These are phyloP conservation scores for Trichothecium roseum DNA, from an alignment of 2,329 filamentous ascomycete genomes.

Conservation along the genomic window DNA sequence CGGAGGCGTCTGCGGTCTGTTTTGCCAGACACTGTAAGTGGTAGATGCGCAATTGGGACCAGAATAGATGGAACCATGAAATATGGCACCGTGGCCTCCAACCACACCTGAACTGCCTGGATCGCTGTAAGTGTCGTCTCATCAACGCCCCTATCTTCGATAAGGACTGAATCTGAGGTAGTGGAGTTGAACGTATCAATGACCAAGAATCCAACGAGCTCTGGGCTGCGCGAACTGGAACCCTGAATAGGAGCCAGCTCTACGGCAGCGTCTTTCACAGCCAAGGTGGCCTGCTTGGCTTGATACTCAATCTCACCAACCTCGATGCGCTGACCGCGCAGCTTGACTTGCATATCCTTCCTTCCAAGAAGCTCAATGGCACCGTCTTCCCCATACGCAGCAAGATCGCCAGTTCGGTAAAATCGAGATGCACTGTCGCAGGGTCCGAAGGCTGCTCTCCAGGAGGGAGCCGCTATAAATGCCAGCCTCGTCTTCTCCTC, in stretches of 20 bases:
- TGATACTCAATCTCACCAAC: conserved; percentile 56
- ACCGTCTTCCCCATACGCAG: conserved; percentile 39
- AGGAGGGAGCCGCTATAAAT: conserved; percentile 11
- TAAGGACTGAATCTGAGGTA: too few species aligned
- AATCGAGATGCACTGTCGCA: conserved; percentile 36
- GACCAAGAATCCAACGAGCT: too few species aligned
- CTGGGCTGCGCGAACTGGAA: too few species aligned
- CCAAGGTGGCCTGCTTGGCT: too few species aligned
- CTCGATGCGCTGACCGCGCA: conserved; percentile 41
- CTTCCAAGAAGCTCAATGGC: conserved; percentile 30
- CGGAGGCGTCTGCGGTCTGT: too few species aligned
- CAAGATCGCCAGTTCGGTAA: conserved; percentile 38
- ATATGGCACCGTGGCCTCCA: neutral
- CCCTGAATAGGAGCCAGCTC: too few species aligned
- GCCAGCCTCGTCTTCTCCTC: neutral
- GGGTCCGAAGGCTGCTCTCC: neutral
- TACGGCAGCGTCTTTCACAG: conserved; percentile 7
- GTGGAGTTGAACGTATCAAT: too few species aligned
- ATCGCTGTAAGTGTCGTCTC: too few species aligned
- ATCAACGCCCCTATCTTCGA: too few species aligned
- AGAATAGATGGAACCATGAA: conserved; percentile 1
- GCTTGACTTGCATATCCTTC: conserved; percentile 42
- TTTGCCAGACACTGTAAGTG: neutral
- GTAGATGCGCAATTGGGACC: neutral
- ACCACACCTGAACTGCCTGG: too few species aligned